Percentiles rank a stretch among this genome's conserved stretches.
phyloP scores from a whole-genome alignment of 2,329 filamentous ascomycete genomes.

The Didymella keratinophila region DNA sequence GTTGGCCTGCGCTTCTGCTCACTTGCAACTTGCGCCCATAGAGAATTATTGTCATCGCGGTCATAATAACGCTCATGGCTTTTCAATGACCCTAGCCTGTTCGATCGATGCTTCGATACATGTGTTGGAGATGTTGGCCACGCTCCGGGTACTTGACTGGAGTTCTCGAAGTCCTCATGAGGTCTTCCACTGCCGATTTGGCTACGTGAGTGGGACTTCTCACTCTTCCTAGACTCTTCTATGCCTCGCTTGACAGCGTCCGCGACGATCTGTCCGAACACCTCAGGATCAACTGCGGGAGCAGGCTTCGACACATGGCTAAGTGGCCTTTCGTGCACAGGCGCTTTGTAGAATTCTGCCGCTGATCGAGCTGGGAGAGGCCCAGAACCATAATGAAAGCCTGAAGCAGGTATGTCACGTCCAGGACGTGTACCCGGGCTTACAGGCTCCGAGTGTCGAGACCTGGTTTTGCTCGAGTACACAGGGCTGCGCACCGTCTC shows the following conservation, averaged over 20 bases:
- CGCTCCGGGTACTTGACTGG: conserved; percentile 33
- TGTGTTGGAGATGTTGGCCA: conserved; percentile 34
- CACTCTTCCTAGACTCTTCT: conserved; percentile 24
- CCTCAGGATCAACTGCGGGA: conserved; percentile 22
- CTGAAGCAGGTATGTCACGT: conserved; percentile 17
- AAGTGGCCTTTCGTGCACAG: neutral
- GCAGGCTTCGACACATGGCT: neutral
- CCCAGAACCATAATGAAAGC: conserved; percentile 40
- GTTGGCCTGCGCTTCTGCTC: conserved; percentile 12
- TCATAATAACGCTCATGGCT: neutral
- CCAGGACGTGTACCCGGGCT: conserved; percentile 19
- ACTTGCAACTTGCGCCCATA: conserved; percentile 16
- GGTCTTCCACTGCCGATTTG: neutral
- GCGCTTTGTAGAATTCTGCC: conserved; percentile 3
- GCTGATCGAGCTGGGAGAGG: conserved; percentile 29
- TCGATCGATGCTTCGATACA: neutral
- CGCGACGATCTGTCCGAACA: conserved; percentile 29
- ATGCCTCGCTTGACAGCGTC: conserved; percentile 35
- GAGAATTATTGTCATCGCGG: neutral
- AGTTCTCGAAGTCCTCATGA: neutral
- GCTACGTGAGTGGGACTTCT: neutral
- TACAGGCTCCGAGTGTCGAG: conserved; percentile 21
- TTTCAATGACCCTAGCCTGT: neutral
- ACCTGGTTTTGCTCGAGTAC: neutral
- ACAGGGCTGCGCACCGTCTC: conserved; percentile 12